Conservation (phyloP, 176 grass and related monocot genomes). For the Avena eriantha region DNA sequence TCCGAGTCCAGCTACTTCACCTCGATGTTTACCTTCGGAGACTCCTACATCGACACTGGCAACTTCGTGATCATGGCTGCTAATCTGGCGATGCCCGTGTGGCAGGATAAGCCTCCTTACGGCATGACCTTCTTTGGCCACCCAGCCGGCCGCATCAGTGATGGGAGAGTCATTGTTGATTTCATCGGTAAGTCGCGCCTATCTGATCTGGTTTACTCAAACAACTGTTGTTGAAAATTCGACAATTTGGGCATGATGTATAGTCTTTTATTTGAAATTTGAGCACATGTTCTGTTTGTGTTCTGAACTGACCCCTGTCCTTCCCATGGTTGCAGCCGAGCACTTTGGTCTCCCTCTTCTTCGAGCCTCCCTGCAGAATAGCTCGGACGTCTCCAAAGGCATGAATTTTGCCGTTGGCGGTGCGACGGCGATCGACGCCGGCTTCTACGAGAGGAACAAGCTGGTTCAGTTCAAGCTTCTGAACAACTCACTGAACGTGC, state of each 20-base stretch:
- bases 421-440: constrained; percentile 48
- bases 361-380: constrained; percentile 26
- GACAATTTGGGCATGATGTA: background rate
- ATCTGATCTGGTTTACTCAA: too few species aligned
- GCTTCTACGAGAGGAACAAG: constrained; percentile 39
- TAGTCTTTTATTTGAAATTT: background rate
- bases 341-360: constrained; percentile 52
- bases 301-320: background rate
- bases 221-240: background rate
- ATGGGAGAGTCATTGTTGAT: constrained; percentile 52
- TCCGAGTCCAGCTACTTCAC: background rate
- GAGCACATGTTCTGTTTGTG: background rate
- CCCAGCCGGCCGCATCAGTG: constrained; percentile 44
- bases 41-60: constrained; percentile 67
- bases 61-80: constrained; percentile 47
- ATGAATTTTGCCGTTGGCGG: constrained; percentile 60
- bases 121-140: constrained; percentile 55
- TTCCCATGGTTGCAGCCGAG: constrained; percentile 32
- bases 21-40: constrained; percentile 55
- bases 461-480: background rate
- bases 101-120: constrained; percentile 48
- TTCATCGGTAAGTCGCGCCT: constrained; percentile 44
- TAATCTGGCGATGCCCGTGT: background rate
- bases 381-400: constrained; percentile 22
- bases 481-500: constrained; percentile 43